These are phyloP conservation scores for Backusella macrospora DNA, from an alignment of 192 early-diverging fungal species.

Conservation along the genomic window DNA sequence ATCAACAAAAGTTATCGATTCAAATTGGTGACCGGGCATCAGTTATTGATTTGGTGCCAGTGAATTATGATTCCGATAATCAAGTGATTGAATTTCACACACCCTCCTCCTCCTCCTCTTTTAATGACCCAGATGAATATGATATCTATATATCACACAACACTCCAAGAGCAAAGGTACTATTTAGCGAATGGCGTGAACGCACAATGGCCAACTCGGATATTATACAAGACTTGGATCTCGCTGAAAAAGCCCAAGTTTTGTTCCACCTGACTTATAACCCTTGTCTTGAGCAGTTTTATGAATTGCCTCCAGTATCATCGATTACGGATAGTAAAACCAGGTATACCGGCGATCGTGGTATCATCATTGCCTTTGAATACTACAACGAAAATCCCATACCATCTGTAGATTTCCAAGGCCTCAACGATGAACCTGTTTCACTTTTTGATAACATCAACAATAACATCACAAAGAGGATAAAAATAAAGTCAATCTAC, in stretches of 20 bases:
- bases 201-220: neutral
- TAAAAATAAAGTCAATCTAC: neutral
- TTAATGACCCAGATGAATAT: too few relatives aligned
- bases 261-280: neutral
- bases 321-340: neutral
- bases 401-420: too few relatives aligned
- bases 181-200: neutral
- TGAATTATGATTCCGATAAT: neutral
- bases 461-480: neutral
- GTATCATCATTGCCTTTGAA: neutral
- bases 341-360: neutral
- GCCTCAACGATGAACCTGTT: too few relatives aligned
- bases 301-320: neutral
- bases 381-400: neutral
- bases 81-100: conserved; percentile 6
- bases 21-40: neutral
- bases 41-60: neutral
- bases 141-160: neutral
- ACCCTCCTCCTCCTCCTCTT: neutral
- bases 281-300: neutral
- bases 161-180: neutral
- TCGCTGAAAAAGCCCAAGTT: neutral
- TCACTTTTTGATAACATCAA: too few relatives aligned
- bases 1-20: neutral
- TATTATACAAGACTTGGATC: neutral